phyloP scores from a whole-genome alignment of 208 protist species.

The Leishmania aethiopica region DNA sequence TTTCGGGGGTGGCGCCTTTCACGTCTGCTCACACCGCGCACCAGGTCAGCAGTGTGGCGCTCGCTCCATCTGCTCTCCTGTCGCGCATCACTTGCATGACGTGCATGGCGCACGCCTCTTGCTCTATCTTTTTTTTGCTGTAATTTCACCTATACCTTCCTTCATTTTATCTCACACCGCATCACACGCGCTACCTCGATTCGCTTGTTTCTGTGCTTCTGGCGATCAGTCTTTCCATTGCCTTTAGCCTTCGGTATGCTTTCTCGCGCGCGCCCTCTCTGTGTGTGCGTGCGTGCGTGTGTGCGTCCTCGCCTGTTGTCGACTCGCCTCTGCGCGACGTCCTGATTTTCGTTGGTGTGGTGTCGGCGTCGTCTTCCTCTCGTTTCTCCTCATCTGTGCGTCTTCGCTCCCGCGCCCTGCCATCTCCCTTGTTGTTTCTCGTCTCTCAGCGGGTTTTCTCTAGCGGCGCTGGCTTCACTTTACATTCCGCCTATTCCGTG shows the following conservation, averaged over 20 bases:
- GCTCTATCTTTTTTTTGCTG: neutral
- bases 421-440: neutral
- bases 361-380: neutral
- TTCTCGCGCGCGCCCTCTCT: conserved; percentile 3
- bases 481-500: neutral
- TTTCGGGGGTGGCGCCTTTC: neutral
- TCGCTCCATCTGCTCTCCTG: neutral
- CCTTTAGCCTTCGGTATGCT: neutral
- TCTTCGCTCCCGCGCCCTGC: neutral
- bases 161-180: conserved; percentile 8
- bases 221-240: neutral
- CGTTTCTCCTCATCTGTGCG: neutral
- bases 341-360: neutral
- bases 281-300: neutral
- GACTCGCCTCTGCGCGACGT: neutral
- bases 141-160: neutral
- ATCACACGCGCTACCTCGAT: neutral
- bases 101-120: neutral
- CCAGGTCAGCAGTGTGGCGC: neutral
- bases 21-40: neutral
- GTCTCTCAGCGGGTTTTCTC: neutral
- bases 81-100: neutral
- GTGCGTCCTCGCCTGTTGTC: neutral
- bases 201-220: neutral
- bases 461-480: neutral